A percentile compares a stretch with the other conserved stretches of the same genome.
These are phyloP conservation scores for Neurospora sp. DNA, from an alignment of 495 filamentous ascomycete species.

Conservation along the genomic window DNA sequence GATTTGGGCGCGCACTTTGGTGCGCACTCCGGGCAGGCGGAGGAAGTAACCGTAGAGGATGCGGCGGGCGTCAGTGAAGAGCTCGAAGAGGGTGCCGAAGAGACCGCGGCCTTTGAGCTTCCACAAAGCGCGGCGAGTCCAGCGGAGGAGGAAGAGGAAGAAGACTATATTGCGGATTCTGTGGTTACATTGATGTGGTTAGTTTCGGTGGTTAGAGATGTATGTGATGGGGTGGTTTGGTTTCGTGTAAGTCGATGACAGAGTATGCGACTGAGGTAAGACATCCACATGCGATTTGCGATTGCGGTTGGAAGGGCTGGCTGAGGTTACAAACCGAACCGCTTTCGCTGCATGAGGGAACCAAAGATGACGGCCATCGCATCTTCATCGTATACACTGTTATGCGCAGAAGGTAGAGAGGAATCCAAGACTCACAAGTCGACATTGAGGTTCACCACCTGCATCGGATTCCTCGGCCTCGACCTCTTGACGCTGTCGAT, in stretches of 20 bases:
- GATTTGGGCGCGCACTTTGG: constrained; percentile 73
- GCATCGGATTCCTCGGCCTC: constrained; percentile 45
- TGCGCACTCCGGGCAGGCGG: constrained; percentile 70
- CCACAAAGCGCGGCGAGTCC: constrained; percentile 68
- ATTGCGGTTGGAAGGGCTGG: neutral
- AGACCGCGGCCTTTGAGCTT: constrained; percentile 84
- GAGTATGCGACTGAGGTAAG: neutral
- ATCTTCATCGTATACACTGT: neutral
- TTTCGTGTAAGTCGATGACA: neutral
- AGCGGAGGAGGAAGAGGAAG: constrained; percentile 78
- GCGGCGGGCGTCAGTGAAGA: constrained; percentile 59
- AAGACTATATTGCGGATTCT: constrained; percentile 86
- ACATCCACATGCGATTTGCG: neutral
- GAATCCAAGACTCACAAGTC: constrained; percentile 47
- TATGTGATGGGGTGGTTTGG: neutral
- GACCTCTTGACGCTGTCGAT: constrained; percentile 45
- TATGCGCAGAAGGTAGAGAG: neutral
- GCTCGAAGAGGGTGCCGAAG: constrained; percentile 63
- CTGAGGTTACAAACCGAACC: neutral
- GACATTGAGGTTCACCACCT: constrained; percentile 59
- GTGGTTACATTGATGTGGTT: constrained; percentile 3
- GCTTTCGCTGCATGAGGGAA: neutral
- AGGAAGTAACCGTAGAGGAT: constrained; percentile 79
- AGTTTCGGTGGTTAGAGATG: neutral
- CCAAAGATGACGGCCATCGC: neutral